A percentile compares a stretch with the other conserved stretches of the same genome.
phyloP scores from a whole-genome alignment of 2,329 filamentous ascomycete genomes.

The Aphanocladium album region DNA sequence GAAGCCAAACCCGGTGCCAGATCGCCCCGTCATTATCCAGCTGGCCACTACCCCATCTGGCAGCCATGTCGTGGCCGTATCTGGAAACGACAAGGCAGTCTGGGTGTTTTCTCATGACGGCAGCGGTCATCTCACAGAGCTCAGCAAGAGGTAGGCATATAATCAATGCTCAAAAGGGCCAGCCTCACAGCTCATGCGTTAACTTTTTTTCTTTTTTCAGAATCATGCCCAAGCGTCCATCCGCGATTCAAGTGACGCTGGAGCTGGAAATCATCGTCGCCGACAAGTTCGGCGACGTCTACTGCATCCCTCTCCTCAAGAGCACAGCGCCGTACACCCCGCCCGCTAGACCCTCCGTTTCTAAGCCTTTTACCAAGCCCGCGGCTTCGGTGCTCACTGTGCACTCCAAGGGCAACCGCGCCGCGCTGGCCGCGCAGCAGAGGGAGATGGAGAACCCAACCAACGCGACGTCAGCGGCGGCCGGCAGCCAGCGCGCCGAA shows the following conservation, averaged over 20 bases:
- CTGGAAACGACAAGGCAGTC: slow-evolving; percentile 86
- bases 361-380: slow-evolving; percentile 33
- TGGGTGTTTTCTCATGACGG: slow-evolving; percentile 70
- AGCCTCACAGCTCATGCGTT: too few species aligned
- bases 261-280: slow-evolving; percentile 69
- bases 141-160: slow-evolving; percentile 77
- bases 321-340: slow-evolving; percentile 15
- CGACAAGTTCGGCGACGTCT: slow-evolving; percentile 98
- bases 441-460: slow-evolving; percentile 34
- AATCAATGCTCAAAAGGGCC: too few species aligned
- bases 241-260: slow-evolving; percentile 64
- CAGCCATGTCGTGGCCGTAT: slow-evolving; percentile 69
- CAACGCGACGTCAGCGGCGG: slow-evolving; percentile 14
- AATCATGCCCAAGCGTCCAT: slow-evolving; percentile 84
- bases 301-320: slow-evolving; percentile 69
- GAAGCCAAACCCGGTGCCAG: slow-evolving; percentile 32
- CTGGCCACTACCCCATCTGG: slow-evolving; percentile 60
- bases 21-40: slow-evolving; percentile 63
- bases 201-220: slow-evolving; percentile 48
- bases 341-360: slow-evolving; percentile 18
- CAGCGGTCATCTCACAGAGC: slow-evolving; percentile 55
- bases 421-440: slow-evolving; percentile 55
- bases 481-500: slow-evolving; percentile 27
- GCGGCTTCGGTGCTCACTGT: slow-evolving; percentile 56
- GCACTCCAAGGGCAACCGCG: slow-evolving; percentile 59